phyloP scores from a whole-genome alignment of 129 eudicot species.

The Sambucus nigra region DNA sequence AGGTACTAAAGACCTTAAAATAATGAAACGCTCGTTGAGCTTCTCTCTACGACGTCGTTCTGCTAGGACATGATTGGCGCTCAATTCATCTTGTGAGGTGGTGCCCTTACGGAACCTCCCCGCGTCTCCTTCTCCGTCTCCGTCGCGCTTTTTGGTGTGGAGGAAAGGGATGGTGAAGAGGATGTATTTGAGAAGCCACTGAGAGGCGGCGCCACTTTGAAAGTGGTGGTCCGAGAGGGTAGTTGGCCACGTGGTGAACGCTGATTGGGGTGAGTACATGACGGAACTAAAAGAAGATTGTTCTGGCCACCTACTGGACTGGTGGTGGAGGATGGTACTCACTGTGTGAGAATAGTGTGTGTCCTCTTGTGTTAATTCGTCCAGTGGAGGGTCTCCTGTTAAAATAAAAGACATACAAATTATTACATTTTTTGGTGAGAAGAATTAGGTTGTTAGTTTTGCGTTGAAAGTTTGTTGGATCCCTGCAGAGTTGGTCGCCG shows the following conservation, averaged over 20 bases:
- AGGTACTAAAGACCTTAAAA: slow-evolving; percentile 59
- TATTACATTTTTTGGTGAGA: too few species aligned
- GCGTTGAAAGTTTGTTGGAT: too few species aligned
- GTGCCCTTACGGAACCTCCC: slow-evolving; percentile 19
- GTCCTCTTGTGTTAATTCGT: slow-evolving; percentile 34
- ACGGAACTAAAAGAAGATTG: slow-evolving; percentile 21
- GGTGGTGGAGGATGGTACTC: slow-evolving; percentile 51
- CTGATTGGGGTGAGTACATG: slow-evolving; percentile 24
- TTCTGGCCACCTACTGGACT: slow-evolving; percentile 24
- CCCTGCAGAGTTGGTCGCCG: too few species aligned
- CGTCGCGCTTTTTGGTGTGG: slow-evolving; percentile 17
- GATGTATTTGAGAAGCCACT: slow-evolving; percentile 55
- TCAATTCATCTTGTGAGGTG: slow-evolving; percentile 41
- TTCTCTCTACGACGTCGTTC: slow-evolving; percentile 89
- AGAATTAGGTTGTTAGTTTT: too few species aligned
- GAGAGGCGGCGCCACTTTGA: slow-evolving; percentile 31
- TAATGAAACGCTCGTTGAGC: slow-evolving; percentile 67
- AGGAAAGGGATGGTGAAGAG: slow-evolving; percentile 73
- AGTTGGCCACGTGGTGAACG: slow-evolving; percentile 40
- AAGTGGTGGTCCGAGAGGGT: slow-evolving; percentile 9
- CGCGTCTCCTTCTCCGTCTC: slow-evolving; percentile 7
- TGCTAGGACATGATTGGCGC: slow-evolving; percentile 62
- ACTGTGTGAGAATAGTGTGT: slow-evolving; percentile 59
- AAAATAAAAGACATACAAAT: background rate
- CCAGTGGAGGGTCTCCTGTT: slow-evolving; percentile 13